A percentile compares a stretch with the other conserved stretches of the same genome.
Conservation (phyloP, 148 eudicot species). For the Nepenthes gracilis region DNA sequence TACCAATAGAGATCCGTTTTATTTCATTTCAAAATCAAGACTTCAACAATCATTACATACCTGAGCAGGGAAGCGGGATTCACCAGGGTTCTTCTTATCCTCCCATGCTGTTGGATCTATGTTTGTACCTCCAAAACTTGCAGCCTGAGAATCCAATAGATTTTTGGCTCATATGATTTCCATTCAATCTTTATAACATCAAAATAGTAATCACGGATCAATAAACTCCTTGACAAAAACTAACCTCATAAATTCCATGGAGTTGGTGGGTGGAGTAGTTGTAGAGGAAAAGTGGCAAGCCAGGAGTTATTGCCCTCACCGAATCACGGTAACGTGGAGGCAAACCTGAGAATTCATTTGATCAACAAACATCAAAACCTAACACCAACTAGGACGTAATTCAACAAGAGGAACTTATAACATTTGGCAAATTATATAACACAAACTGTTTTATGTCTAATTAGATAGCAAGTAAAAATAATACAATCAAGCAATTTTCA, state of each 20-base stretch:
- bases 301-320: slow-evolving; percentile 91
- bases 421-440: neutral
- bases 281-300: slow-evolving; percentile 94
- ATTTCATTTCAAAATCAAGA: too few species aligned
- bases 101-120: slow-evolving; percentile 96
- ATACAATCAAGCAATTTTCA: too few species aligned
- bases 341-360: slow-evolving; percentile 35
- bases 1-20: too few species aligned
- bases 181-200: too few species aligned
- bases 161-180: too few species aligned
- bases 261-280: slow-evolving; percentile 99
- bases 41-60: slow-evolving; percentile 11
- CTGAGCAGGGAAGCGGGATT: slow-evolving; percentile 99
- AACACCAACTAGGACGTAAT: neutral
- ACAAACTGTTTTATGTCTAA: too few species aligned
- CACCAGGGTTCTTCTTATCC: slow-evolving; percentile 95
- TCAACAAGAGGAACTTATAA: neutral
- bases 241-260: slow-evolving; percentile 96
- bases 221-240: slow-evolving; percentile 5
- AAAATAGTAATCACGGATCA: too few species aligned
- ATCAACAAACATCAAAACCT: slow-evolving; percentile 1
- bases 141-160: slow-evolving; percentile 44
- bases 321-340: slow-evolving; percentile 98
- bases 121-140: slow-evolving; percentile 95
- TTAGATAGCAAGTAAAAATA: too few species aligned